Conservation (phyloP, 192 early-diverging fungal species). For the Umbelopsis sp. region DNA sequence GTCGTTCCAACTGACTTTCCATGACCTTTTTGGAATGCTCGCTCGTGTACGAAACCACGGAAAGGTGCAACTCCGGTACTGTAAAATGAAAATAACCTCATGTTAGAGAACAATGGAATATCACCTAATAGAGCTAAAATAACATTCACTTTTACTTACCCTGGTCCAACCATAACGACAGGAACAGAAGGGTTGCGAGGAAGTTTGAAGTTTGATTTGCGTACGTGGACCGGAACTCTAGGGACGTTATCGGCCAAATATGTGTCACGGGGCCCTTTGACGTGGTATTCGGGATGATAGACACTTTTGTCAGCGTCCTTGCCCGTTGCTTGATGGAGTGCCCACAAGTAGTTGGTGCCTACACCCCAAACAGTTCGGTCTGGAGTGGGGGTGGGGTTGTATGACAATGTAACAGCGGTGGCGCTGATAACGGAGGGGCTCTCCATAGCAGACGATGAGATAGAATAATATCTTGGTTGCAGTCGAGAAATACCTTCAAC, state of each 20-base stretch:
- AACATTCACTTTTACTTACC: not conserved
- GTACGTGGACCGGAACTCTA: slow-evolving; percentile 84
- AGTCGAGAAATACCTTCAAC: slow-evolving; percentile 83
- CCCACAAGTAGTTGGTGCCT: slow-evolving; percentile 85
- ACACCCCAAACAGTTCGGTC: slow-evolving; percentile 74
- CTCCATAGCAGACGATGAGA: slow-evolving; percentile 87
- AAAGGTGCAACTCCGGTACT: slow-evolving; percentile 98
- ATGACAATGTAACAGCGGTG: slow-evolving; percentile 90
- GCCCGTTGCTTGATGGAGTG: slow-evolving; percentile 56
- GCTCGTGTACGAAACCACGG: slow-evolving; percentile 94
- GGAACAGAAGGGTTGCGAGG: slow-evolving; percentile 80
- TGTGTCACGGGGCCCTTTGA: slow-evolving; percentile 44
- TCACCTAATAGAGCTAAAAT: not conserved
- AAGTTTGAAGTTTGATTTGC: slow-evolving; percentile 87
- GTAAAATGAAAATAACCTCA: not conserved
- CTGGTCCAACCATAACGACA: slow-evolving; percentile 98
- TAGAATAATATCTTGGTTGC: slow-evolving; percentile 93
- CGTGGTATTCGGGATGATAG: slow-evolving; percentile 37
- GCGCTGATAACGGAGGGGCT: slow-evolving; percentile 75
- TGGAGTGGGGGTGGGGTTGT: slow-evolving; percentile 54
- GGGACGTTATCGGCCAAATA: slow-evolving; percentile 30
- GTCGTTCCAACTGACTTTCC: slow-evolving; percentile 78
- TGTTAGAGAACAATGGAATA: slow-evolving; percentile 1
- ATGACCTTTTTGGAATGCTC: slow-evolving; percentile 63
- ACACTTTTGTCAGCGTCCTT: slow-evolving; percentile 29